These are phyloP conservation scores for Eremomyces bilateralis DNA, from an alignment of 495 filamentous ascomycete species.

Conservation along the genomic window DNA sequence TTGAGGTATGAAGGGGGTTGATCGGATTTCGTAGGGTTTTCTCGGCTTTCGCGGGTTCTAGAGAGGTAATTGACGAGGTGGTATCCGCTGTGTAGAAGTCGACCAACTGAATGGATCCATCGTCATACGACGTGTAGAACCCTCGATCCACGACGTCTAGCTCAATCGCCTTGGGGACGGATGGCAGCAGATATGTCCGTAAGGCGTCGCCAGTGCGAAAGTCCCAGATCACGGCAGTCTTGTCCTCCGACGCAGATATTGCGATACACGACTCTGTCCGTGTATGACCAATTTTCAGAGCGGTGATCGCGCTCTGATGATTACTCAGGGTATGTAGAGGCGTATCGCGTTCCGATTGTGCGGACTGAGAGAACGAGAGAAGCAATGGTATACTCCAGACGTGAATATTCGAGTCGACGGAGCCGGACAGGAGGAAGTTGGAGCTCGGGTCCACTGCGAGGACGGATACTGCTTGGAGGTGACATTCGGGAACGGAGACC, in stretches of 20 bases:
- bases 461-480: constrained; percentile 66
- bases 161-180: constrained; percentile 44
- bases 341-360: constrained; percentile 11
- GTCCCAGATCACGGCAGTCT: constrained; percentile 74
- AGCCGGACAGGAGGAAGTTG: constrained; percentile 69
- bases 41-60: background rate
- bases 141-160: constrained; percentile 72
- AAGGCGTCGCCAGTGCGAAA: constrained; percentile 53
- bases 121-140: constrained; percentile 61
- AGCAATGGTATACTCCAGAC: constrained; percentile 68
- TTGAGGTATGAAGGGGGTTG: constrained; percentile 6
- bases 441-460: constrained; percentile 49
- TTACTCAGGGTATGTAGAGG: constrained; percentile 50
- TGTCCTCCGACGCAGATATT: constrained; percentile 58
- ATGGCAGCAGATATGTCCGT: constrained; percentile 57
- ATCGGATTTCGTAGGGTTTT: background rate
- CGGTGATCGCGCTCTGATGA: constrained; percentile 60
- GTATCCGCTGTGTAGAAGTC: constrained; percentile 36
- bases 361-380: constrained; percentile 33
- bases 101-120: constrained; percentile 62
- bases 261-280: constrained; percentile 48
- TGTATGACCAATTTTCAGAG: constrained; percentile 44
- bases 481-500: constrained; percentile 65
- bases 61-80: background rate
- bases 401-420: constrained; percentile 69